Base-by-base conservation (phyloP, 148 eudicot genomes). In the Mesembryanthemum crystallinum region DNA sequence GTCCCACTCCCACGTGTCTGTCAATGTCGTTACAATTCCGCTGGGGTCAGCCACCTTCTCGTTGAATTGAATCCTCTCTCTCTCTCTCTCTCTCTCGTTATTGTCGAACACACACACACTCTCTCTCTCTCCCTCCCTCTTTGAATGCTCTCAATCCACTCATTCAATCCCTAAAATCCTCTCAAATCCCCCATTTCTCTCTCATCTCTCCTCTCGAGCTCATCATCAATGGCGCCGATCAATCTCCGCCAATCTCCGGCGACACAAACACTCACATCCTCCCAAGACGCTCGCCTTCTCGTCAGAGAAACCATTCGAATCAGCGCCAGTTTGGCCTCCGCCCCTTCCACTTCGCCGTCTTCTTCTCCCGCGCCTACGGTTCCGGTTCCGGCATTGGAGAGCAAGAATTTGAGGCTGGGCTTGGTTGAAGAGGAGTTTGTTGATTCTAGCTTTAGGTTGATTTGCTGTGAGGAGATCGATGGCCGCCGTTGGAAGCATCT, bases 221-320 rank as follows among this genome's bases (percentile, higher is more conserved):
- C 9, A 30, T 30, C 62, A 57, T 52, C 82, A 65, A 78, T 74
- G 81, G 71, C 85, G 69, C 85, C 86, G 58, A 85, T 94, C 85
- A 94, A 92, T 74, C 77, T 91, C 20, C 88, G 92, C 24, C 87
- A 74, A 21, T 76, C 87, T 4, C 49, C 85, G 4, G 66, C 88
- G 9, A 57, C 86, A 0, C 87, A 89, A 69, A 75, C 89, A 69
- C 83, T 86, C 35, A 71, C 90, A 4, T 43, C 89, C 1, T 79
- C 90, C 1, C 83, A 81, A 8, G 99, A 95, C 37, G 85, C 92
- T 21, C 88, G 84, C 9, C 83, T 87, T 24, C 87, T 95, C 17
- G 94, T 85, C 0, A 83, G 98, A 0, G 99, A 95, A 82, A 90
- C 99, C 7, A 85, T 95, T 4, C 92, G 99, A 29, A 92, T 95